These are phyloP conservation scores for Dendrobium catenatum DNA, from an alignment of 106 monocot species.

Conservation along the genomic window DNA sequence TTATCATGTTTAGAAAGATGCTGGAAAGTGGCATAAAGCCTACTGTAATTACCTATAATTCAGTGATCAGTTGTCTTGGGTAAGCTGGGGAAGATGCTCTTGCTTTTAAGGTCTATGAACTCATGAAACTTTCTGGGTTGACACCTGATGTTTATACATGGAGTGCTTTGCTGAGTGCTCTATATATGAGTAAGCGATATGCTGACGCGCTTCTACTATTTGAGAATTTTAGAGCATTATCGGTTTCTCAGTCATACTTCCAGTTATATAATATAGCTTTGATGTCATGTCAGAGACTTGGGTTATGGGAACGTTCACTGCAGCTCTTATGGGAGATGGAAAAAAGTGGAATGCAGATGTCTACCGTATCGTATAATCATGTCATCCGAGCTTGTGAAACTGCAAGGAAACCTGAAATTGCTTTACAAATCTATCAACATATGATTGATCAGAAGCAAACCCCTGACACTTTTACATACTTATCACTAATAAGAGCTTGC, in stretches of 20 bases:
- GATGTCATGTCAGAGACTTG: conserved; percentile 72
- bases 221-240: conserved; percentile 35
- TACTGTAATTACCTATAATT: conserved; percentile 61
- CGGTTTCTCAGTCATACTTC: conserved; percentile 24
- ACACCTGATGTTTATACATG: conserved; percentile 77
- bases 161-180: conserved; percentile 68
- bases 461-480: conserved; percentile 75
- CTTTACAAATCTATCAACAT: conserved; percentile 71
- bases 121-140: conserved; percentile 49
- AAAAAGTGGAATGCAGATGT: conserved; percentile 45
- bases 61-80: conserved; percentile 86
- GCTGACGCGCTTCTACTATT: conserved; percentile 54
- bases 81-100: conserved; percentile 62
- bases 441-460: conserved; percentile 55
- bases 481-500: conserved; percentile 74
- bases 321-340: conserved; percentile 95
- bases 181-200: conserved; percentile 59
- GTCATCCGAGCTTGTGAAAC: conserved; percentile 72
- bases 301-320: conserved; percentile 74
- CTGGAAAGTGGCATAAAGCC: conserved; percentile 50
- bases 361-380: conserved; percentile 69
- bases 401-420: conserved; percentile 74
- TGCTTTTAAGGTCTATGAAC: conserved; percentile 62
- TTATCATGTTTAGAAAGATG: conserved; percentile 57
- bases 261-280: conserved; percentile 72